Conservation (phyloP, 495 filamentous ascomycete genomes). For the Elaphomyces granulatus region DNA sequence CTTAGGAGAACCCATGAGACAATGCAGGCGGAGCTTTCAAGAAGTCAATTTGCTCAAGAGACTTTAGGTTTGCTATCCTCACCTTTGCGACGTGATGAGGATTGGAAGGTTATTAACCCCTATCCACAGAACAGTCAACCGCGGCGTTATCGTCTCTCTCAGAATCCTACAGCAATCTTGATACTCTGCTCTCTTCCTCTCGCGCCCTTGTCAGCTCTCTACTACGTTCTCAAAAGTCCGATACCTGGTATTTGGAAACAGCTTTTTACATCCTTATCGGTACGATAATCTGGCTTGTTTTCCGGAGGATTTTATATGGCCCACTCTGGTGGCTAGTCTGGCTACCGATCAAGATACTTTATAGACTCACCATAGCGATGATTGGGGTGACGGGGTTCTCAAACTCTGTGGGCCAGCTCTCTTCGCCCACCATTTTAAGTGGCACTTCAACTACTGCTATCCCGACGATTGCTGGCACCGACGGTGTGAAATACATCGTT, state of each 20-base stretch:
- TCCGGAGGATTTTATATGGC: slow-evolving; percentile 70
- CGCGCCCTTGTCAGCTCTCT: slow-evolving; percentile 64
- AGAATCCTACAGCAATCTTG: slow-evolving; percentile 63
- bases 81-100: not conserved
- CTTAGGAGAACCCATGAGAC: slow-evolving; percentile 73
- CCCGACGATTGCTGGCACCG: not conserved
- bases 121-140: slow-evolving; percentile 45
- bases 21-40: slow-evolving; percentile 66
- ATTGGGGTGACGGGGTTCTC: slow-evolving; percentile 26
- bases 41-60: slow-evolving; percentile 75
- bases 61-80: slow-evolving; percentile 47
- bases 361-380: slow-evolving; percentile 32
- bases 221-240: slow-evolving; percentile 75
- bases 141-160: slow-evolving; percentile 66
- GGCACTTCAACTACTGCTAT: not conserved
- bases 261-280: slow-evolving; percentile 65
- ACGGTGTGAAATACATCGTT: not conserved
- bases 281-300: slow-evolving; percentile 75
- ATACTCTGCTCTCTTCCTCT: slow-evolving; percentile 56
- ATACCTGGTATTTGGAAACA: slow-evolving; percentile 91
- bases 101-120: not conserved
- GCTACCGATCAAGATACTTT: slow-evolving; percentile 55
- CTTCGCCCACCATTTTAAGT: slow-evolving; percentile 3
- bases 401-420: slow-evolving; percentile 19
- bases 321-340: slow-evolving; percentile 82